Percentiles rank a stretch among this genome's conserved stretches.
phyloP scores from a whole-genome alignment of 345 rosid species.

The Eutrema heterophyllum region DNA sequence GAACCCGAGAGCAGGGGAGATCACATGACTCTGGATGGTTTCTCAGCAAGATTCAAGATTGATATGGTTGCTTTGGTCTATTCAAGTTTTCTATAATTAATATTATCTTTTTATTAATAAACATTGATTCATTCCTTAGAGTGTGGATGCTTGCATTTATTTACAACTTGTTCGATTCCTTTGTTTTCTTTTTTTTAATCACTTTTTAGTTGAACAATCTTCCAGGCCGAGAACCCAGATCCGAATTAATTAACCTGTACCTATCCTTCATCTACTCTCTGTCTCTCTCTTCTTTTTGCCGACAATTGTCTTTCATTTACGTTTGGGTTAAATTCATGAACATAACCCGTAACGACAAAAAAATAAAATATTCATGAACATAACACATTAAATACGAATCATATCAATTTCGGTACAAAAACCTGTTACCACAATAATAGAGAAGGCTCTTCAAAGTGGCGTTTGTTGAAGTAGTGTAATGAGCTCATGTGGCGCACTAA shows the following conservation, averaged over 20 bases:
- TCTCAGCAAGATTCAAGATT: not conserved
- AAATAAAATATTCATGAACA: not conserved
- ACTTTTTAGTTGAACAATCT: not conserved
- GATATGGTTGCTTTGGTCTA: constrained; percentile 1
- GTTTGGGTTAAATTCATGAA: not conserved
- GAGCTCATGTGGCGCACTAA: not conserved
- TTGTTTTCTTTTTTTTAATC: not conserved
- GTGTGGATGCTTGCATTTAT: not conserved
- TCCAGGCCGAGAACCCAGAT: not conserved
- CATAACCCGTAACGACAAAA: too few species aligned
- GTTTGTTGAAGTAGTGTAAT: not conserved
- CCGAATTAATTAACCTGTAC: not conserved
- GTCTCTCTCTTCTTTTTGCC: not conserved
- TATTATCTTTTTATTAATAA: not conserved
- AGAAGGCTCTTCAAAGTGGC: not conserved
- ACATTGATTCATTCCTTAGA: not conserved
- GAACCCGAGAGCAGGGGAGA: not conserved
- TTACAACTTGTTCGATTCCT: not conserved
- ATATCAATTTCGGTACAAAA: not conserved
- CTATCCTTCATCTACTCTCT: not conserved
- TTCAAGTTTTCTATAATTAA: not conserved
- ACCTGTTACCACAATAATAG: not conserved
- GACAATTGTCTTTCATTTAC: not conserved
- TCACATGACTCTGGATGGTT: constrained; percentile 15
- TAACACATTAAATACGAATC: not conserved